These are phyloP conservation scores for Gnaphalium uliginosum DNA, from an alignment of 129 eudicot genomes.

Conservation along the genomic window DNA sequence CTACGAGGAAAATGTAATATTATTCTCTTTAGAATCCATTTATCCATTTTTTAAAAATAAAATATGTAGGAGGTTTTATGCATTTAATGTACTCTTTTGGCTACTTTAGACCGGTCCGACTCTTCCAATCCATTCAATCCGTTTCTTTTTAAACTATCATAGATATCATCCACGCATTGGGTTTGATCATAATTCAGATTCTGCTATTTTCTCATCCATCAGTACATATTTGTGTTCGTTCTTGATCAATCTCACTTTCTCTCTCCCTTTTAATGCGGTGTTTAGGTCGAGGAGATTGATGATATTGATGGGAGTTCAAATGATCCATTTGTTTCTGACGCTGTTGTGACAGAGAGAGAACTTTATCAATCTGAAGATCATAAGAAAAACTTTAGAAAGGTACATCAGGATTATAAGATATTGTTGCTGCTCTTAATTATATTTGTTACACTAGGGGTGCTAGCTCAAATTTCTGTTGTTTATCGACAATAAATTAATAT, in stretches of 20 bases:
- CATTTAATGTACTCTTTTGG: not conserved
- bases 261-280: slow-evolving; percentile 8
- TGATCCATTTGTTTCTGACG: slow-evolving; percentile 88
- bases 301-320: slow-evolving; percentile 65
- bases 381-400: slow-evolving; percentile 80
- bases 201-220: not conserved
- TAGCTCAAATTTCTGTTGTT: not conserved
- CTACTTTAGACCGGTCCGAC: not conserved
- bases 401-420: slow-evolving; percentile 25
- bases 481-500: not conserved
- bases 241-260: not conserved
- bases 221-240: not conserved
- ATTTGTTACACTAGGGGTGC: not conserved
- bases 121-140: not conserved
- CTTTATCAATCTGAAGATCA: slow-evolving; percentile 68
- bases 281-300: slow-evolving; percentile 96
- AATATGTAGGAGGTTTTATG: not conserved
- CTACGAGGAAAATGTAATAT: not conserved
- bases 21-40: not conserved
- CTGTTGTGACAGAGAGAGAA: slow-evolving; percentile 69
- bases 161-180: slow-evolving; percentile 14
- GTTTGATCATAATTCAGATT: slow-evolving; percentile 5
- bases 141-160: not conserved
- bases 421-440: not conserved
- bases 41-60: not conserved